A percentile compares a stretch with the other conserved stretches of the same genome.
Evolutionary conservation across 371 early-diverging fungal species (phyloP).

Genomic region (Entomophthora muscae): DNA sequence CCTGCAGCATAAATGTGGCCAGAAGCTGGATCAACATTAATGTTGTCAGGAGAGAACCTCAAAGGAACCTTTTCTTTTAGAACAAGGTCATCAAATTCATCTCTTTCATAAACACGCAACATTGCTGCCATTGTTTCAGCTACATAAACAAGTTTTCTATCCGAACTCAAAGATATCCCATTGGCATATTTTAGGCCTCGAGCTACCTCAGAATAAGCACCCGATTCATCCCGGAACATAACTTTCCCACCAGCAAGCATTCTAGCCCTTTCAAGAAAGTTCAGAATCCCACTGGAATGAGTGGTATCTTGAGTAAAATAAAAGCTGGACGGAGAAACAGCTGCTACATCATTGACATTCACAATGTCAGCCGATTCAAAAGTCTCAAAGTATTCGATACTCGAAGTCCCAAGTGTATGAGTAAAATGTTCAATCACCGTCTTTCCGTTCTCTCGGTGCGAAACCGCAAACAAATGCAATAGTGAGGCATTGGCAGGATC

Average conservation of each 20-base stretch:
- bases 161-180: not conserved
- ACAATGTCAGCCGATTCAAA: not conserved
- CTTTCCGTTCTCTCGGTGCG: not conserved
- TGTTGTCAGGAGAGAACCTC: not conserved
- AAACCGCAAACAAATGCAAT: not conserved
- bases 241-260: not conserved
- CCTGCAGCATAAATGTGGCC: conserved; percentile 2
- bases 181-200: not conserved
- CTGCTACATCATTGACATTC: not conserved
- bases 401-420: not conserved
- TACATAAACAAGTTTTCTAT: not conserved
- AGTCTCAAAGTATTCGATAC: not conserved
- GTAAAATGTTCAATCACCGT: not conserved
- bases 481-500: not conserved
- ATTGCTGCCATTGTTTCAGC: not conserved
- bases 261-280: not conserved
- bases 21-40: not conserved
- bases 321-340: not conserved
- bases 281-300: not conserved
- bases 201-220: not conserved
- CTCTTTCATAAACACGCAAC: not conserved
- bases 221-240: conserved; percentile 1
- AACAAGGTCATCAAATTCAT: not conserved
- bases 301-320: not conserved
- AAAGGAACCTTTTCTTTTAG: not conserved